Evolutionary conservation across 2,329 filamentous ascomycete species (phyloP), one percentile per base, ranked within the genome.

Genomic region (Chaetomium strumarium): DNA sequence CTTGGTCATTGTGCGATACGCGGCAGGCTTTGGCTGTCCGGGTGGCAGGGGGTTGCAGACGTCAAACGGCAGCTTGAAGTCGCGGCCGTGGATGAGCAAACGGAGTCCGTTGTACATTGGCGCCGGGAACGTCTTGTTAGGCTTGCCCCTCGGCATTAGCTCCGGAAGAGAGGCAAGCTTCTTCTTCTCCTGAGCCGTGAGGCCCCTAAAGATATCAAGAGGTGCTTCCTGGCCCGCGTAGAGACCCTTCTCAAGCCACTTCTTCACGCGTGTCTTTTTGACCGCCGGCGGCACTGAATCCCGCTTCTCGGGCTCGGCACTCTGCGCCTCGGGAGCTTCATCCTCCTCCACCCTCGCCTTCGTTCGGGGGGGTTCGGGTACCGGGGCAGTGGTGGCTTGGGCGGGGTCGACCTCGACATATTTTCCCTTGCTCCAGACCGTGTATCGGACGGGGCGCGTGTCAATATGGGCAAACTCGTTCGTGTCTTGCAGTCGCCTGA

Each of bases 11-110:
- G 92, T 92, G 60, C 85, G 84, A 87, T 91, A 99, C 63, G 95
- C 90, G 60, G 95, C 85, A 1, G 92, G 91, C 70, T 95, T 96
- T 20, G 90, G 88, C 66, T 96, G 88, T 46, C 88, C 90, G 1
- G 84, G 82, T 3, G 89, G 86, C 17, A 95, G 79, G 2, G 92
- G 92, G 49, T 90, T 88, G 74, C 92, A 97, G 44, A 96, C 77
- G 66, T 96, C 87, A 64, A 83, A 96, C 0, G 93, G 93, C 30
- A 99, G 74, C 68, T 90, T 90, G 71, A 95, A 97, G 66, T 95
- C 84, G 46, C 87, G 79, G 13, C 86, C 86, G 55, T 80, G 75
- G 49, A 90, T 79, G 53, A 96, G 70, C 49, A 85, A 73, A 46
- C 85, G 80, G 55, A 89, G 73, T 2, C 88, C 88, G 51, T 81